phyloP scores from a whole-genome alignment of 805 yeast species.

The Limtongia smithiae region DNA sequence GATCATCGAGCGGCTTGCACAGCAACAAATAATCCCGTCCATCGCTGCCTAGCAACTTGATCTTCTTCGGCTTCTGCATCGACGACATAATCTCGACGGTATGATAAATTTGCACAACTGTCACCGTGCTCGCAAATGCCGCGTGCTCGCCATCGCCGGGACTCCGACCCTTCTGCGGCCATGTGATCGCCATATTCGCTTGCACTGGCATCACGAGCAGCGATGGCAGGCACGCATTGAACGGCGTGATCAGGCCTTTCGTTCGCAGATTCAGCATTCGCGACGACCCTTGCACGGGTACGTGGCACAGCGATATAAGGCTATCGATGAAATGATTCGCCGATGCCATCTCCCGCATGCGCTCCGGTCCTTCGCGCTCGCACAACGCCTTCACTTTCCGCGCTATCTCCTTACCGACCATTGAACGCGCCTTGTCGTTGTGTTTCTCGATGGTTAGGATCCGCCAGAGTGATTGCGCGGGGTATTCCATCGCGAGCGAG shows the following conservation, averaged over 20 bases:
- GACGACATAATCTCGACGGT: constrained; percentile 72
- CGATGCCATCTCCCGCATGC: background rate
- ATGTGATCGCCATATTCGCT: constrained; percentile 58
- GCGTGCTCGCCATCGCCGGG: constrained; percentile 46
- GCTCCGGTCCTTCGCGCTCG: background rate
- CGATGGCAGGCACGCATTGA: constrained; percentile 4
- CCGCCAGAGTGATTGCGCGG: constrained; percentile 83
- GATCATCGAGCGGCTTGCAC: constrained; percentile 85
- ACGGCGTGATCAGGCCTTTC: background rate
- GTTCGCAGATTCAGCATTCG: constrained; percentile 1
- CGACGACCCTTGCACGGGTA: background rate
- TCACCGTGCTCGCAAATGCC: constrained; percentile 36
- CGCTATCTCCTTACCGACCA: constrained; percentile 47
- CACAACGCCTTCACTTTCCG: constrained; percentile 4
- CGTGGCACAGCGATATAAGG: constrained; percentile 6
- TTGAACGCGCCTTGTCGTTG: constrained; percentile 44
- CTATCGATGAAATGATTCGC: constrained; percentile 11
- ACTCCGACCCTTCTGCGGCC: constrained; percentile 51
- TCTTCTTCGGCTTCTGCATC: constrained; percentile 79
- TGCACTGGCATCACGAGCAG: constrained; percentile 16
- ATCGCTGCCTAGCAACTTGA: constrained; percentile 73
- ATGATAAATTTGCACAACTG: constrained; percentile 35
- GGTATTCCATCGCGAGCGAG: constrained; percentile 60
- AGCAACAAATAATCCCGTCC: constrained; percentile 69
- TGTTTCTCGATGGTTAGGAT: constrained; percentile 69